phyloP scores from a whole-genome alignment of 2,329 filamentous ascomycete genomes.

The Calonectria pauciramosa region DNA sequence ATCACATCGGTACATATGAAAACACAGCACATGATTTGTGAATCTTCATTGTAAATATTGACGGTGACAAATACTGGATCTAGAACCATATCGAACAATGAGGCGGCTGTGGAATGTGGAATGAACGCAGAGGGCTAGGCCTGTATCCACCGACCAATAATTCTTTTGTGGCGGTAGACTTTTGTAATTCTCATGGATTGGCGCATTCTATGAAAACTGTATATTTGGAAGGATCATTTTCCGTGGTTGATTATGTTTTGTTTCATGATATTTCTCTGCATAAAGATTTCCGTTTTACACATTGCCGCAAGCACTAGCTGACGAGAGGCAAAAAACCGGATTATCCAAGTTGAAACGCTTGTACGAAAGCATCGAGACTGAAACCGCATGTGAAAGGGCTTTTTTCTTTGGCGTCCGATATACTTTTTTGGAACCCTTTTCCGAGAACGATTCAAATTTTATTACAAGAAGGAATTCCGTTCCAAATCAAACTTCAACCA shows the following conservation, averaged over 20 bases:
- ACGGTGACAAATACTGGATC: background rate
- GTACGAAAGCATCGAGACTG: background rate
- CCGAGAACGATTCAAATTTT: background rate
- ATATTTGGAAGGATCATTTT: background rate
- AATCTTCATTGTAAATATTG: background rate
- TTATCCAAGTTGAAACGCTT: background rate
- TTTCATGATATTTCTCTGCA: background rate
- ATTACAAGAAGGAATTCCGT: too few relatives aligned
- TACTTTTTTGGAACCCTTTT: background rate
- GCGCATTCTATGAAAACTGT: background rate
- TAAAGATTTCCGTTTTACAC: background rate
- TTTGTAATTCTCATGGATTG: background rate
- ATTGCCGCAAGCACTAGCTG: background rate
- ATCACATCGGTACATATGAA: too few relatives aligned
- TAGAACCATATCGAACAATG: background rate
- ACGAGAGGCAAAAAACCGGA: too few relatives aligned
- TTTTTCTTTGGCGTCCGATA: background rate
- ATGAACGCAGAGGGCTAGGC: background rate
- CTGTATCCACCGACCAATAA: background rate
- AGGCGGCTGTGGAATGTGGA: background rate
- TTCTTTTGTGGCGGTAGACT: background rate
- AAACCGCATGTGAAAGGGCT: background rate
- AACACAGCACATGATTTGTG: background rate
- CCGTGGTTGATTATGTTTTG: background rate
- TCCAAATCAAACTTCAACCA: too few relatives aligned